Base-by-base conservation (phyloP, 2,329 filamentous ascomycete genomes). In the Piedraia hortae region DNA sequence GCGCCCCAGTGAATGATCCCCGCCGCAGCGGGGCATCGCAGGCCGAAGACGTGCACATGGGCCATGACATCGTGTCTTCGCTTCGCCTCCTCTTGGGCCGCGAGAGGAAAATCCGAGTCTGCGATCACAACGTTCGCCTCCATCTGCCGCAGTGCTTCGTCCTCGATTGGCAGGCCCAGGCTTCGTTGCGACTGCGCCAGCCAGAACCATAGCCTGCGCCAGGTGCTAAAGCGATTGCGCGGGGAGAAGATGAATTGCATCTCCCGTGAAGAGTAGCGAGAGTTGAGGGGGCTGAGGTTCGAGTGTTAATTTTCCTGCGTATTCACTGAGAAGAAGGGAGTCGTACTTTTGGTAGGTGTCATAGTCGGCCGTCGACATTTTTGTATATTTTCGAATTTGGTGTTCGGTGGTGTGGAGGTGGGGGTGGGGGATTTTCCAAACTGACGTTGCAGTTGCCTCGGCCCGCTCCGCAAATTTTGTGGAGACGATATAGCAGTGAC, bases 191-290 rank as follows among this genome's bases (percentile, higher is more conserved):
- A 56, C 53, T 89, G 69, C 12, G 78, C 78, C 6, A 90, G 68
- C 48, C 59, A 66, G 19, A 82, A 52, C 80, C 80, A 91, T 10
- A 90, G 62, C 42, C 73, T 59, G 31, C 78, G 64, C 77, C 77
- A 88, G 24, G 65, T 77, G 18, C 62, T 67, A 44, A 67, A 64
- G 14, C 77, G 59, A 24, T 63, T 68, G 19, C 75, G 62, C 27
- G 68, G 62, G 34, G 66, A 69, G 54, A 90, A 91, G 29, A 90
- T 62, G 31, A 59, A 56, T 36, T 67, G 59, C 71, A 85, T 80
- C 47, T 72, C 70, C 33, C 44, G 41, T 33, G 53, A 71, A 47
- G 65, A 66, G 53, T 85, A 85, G 35, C 75, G 62, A 34, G 56
- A 57, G 32, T 60, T 65, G 34, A 78, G 51, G 15, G 69, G 61